These are phyloP conservation scores for Zygosaccharomyces sapae DNA, from an alignment of 1,139 yeast species.

Conservation along the genomic window DNA sequence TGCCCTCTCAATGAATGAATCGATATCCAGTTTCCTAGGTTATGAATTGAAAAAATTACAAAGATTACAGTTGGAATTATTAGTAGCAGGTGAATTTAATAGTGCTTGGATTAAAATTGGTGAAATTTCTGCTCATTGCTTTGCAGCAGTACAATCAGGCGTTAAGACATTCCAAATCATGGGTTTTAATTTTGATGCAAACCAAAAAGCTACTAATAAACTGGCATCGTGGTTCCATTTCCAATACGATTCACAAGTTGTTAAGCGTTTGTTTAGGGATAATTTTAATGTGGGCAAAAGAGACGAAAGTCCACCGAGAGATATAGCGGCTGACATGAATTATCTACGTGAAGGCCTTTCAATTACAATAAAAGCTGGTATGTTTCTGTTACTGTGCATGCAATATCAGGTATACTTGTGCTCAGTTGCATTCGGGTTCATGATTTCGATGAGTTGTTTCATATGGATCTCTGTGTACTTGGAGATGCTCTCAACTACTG, in stretches of 20 bases:
- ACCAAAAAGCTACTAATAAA: not conserved
- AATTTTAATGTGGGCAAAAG: not conserved
- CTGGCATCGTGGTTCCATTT: not conserved
- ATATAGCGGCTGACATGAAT: slow-evolving; percentile 9
- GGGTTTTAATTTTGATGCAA: not conserved
- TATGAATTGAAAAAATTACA: slow-evolving; percentile 4
- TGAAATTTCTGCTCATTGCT: not conserved
- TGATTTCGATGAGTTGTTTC: slow-evolving; percentile 10
- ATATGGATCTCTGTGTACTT: slow-evolving; percentile 13
- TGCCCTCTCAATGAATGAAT: slow-evolving; percentile 5
- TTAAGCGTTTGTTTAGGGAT: not conserved
- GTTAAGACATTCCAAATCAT: not conserved
- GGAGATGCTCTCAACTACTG: slow-evolving; percentile 6
- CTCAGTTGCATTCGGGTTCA: slow-evolving; percentile 11
- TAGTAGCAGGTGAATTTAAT: not conserved
- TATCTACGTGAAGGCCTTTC: slow-evolving; percentile 11
- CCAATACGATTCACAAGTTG: not conserved
- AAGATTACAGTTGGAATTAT: not conserved
- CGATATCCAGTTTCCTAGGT: slow-evolving; percentile 5
- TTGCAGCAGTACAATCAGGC: slow-evolving; percentile 2
- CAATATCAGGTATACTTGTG: slow-evolving; percentile 11
- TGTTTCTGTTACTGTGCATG: slow-evolving; percentile 13
- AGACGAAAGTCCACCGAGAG: not conserved
- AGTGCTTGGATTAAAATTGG: not conserved
- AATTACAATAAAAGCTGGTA: slow-evolving; percentile 11